Evolutionary conservation across 2,329 filamentous ascomycete genomes (phyloP).

Genomic region (Botryosphaeria agaves): DNA sequence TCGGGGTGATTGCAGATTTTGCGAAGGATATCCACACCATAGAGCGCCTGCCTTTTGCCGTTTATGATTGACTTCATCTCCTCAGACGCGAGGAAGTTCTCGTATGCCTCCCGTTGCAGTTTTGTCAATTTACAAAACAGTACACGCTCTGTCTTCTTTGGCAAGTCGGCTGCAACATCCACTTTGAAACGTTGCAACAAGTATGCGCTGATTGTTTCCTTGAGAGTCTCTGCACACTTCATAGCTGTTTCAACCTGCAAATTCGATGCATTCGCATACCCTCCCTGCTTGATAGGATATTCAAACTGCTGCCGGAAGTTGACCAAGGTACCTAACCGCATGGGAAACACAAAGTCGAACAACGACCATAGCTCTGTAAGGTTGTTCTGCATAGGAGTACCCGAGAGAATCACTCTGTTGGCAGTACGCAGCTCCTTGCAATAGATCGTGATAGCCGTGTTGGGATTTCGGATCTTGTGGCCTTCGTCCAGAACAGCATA

Average conservation of each 20-base stretch:
- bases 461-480: conserved; percentile 94
- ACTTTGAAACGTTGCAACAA: conserved; percentile 82
- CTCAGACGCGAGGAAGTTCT: conserved; percentile 62
- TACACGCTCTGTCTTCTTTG: conserved; percentile 91
- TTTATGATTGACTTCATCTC: conserved; percentile 73
- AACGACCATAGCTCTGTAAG: conserved; percentile 89
- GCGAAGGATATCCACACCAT: conserved; percentile 76
- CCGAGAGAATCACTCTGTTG: conserved; percentile 83
- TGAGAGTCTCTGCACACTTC: conserved; percentile 83
- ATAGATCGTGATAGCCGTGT: conserved; percentile 83
- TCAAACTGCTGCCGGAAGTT: conserved; percentile 87
- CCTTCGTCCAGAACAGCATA: conserved; percentile 93
- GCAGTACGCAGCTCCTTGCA: conserved; percentile 87
- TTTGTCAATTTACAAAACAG: conserved; percentile 85
- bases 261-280: conserved; percentile 89
- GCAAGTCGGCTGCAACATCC: conserved; percentile 84
- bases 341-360: conserved; percentile 95
- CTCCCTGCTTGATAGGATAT: conserved; percentile 80
- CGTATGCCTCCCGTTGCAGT: conserved; percentile 63
- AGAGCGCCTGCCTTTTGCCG: conserved; percentile 61
- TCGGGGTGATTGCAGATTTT: conserved; percentile 99
- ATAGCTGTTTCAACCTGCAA: conserved; percentile 87
- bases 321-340: conserved; percentile 81
- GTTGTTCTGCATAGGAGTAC: conserved; percentile 96
- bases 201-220: conserved; percentile 86